Base-by-base conservation (phyloP, 495 filamentous ascomycete genomes). In the Astrothelium subdiscretum region DNA sequence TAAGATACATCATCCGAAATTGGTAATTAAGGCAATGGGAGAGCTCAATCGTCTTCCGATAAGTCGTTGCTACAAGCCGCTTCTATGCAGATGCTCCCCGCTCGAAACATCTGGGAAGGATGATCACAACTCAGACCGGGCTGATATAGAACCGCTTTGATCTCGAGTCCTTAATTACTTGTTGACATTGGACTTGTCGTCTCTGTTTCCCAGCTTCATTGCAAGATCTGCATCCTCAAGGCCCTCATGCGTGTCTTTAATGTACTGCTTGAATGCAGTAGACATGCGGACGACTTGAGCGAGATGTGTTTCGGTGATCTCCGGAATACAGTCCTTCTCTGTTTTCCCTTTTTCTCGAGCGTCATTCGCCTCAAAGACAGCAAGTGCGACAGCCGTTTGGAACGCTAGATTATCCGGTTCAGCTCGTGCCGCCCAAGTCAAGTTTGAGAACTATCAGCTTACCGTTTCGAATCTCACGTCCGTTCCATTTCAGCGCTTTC, bases 391-490 rank as follows among this genome's bases (percentile, higher is more conserved):
- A 31, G 70, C 67, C 15, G 67, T 72, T 60, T 69, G 65, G 58
- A 69, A 69, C 3, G 67, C 69, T 66, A 42, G 8, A 15, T 38
- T 38, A 38, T 38, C 35, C 8, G 35, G 15, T 38, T 38, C 35
- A 38, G 35, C 35, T 38, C 15, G 15, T 38, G 1, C 1, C 15
- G 35, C 1, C 35, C 15, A 1, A 1, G 35, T 38, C 1, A 38
- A 20, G 35, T 31, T 24, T 26, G 60, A 27, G 60, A 38, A 1
- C 26, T 42, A 48, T 26, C 10, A 54, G 48, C 66, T 62, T n/a
- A 62, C 65, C 61, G 38, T 71, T 69, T 10, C 61, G 62, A 32
- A 72, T 72, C 38, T 73, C 68, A 1, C 69, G 63, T 13, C 70
- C 70, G 65, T 72, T 72, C 70, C 70, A 72, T 31, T 67, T 42